Evolutionary conservation across 75 land plant species (phyloP), one percentile per base, ranked within the genome.

Genomic region (Isoetes taiwanensis): DNA sequence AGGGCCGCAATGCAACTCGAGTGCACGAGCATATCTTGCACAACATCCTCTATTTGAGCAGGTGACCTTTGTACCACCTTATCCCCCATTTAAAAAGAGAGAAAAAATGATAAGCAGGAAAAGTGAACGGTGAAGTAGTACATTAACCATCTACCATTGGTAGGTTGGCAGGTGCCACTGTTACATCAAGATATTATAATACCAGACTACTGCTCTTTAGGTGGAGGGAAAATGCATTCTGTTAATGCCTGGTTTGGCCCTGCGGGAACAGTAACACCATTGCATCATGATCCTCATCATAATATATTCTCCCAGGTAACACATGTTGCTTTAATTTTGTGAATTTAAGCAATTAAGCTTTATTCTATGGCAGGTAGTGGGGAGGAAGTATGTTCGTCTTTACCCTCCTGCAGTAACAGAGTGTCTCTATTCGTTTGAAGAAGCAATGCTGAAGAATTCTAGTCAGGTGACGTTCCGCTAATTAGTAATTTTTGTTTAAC

Each of bases 241-340:
- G 67, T 87, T 25, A 87, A 93, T 70, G 98, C 98, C 41, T 93
- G 98, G 98, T 77, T 93, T 67, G 98, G 98, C 59, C 98, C 98
- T 59, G 50, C 74, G 56, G 98, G 95, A 50, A 93, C 98, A 4
- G 88, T 93, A 20, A 93, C 98, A 19, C 98, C 98, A 30, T 43
- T 93, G 55, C 98, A 93, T 62, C 81, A 93, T 72, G 98, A 93
- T 59, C 98, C 98, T 9, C 96, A 83, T 52, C 95, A 93, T 64
- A 93, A 93, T 68, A 69, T 93, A 58, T 71, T 93, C 28, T 83
- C 90, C 25, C 98, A 93, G 79, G 98, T 90, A 26, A 52, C 62
- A 27, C 12, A 2, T 56, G 6, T 4, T 30, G 5, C 11, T n/a
- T 64, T 31, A 38, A 23, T 29, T 26, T 25, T 0, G 55, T 28